Evolutionary conservation across 2,329 filamentous ascomycete species (phyloP).

Genomic region (Gyromitra esculenta): DNA sequence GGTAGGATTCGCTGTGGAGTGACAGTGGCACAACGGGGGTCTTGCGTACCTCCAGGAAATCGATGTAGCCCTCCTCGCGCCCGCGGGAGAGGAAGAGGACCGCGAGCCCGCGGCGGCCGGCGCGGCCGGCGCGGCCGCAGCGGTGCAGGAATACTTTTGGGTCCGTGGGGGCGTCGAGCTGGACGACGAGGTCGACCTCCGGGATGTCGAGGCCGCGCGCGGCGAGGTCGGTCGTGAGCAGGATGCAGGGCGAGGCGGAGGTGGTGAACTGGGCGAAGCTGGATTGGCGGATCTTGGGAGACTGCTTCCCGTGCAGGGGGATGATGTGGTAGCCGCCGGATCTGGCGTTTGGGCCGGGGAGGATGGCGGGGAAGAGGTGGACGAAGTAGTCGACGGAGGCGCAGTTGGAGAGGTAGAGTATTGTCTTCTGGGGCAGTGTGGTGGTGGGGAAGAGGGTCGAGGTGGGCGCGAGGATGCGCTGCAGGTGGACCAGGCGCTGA

Average conservation of each 20-base stretch:
- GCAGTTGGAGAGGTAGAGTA: conserved; percentile 92
- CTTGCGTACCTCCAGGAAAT: conserved; percentile 85
- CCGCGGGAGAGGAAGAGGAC: conserved; percentile 87
- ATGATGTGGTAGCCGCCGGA: conserved; percentile 71
- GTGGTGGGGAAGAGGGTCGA: conserved; percentile 75
- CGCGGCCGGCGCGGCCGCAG: conserved; percentile 87
- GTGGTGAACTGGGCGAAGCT: conserved; percentile 85
- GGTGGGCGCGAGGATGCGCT: conserved; percentile 64
- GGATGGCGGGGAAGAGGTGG: conserved; percentile 76
- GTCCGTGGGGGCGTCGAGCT: conserved; percentile 82
- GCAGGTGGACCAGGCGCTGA: conserved; percentile 71
- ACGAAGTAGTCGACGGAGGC: conserved; percentile 95
- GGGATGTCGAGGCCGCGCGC: conserved; percentile 92
- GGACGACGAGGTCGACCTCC: conserved; percentile 87
- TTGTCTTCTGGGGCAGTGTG: conserved; percentile 82
- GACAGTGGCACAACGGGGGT: conserved; percentile 75
- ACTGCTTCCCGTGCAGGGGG: conserved; percentile 90
- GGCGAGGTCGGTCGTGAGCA: conserved; percentile 92
- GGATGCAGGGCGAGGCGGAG: conserved; percentile 77
- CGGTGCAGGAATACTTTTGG: conserved; percentile 97
- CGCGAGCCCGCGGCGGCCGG: conserved; percentile 86
- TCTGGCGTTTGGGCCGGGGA: conserved; percentile 66
- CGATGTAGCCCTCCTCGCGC: conserved; percentile 86
- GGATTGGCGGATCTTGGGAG: conserved; percentile 76
- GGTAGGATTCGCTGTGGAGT: conserved; percentile 52